Evolutionary conservation across 2,329 filamentous ascomycete species (phyloP).

Genomic region (Alternaria sp.): DNA sequence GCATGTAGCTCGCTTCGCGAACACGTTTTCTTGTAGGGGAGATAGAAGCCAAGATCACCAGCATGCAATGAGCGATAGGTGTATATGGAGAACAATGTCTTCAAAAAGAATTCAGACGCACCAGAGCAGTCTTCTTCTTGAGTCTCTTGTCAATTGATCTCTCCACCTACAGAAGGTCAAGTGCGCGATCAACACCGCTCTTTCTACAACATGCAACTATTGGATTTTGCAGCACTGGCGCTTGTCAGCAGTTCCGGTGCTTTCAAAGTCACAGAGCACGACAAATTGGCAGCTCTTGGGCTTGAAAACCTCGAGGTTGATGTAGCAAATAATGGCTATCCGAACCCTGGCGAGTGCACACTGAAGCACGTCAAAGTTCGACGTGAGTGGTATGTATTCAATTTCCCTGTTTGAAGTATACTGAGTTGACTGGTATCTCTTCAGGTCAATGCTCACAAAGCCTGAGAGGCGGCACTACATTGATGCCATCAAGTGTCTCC

Average conservation of each 20-base stretch:
- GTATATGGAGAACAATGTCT: neutral
- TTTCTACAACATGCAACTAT: neutral
- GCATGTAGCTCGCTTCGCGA: neutral
- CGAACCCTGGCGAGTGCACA: constrained; percentile 42
- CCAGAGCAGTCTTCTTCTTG: neutral
- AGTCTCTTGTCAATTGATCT: neutral
- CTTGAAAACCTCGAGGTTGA: constrained; percentile 21
- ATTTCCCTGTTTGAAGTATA: neutral
- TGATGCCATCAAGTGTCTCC: constrained; percentile 43
- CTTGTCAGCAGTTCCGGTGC: neutral
- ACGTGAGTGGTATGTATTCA: constrained; percentile 53
- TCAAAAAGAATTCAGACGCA: neutral
- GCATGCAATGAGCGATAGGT: neutral
- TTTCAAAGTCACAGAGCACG: constrained; percentile 3
- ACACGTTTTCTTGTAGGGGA: neutral
- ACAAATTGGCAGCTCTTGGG: constrained; percentile 4
- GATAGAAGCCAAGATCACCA: neutral
- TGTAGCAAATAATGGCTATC: constrained; percentile 31
- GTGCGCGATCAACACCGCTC: neutral
- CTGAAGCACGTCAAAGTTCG: constrained; percentile 49
- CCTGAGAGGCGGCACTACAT: constrained; percentile 42
- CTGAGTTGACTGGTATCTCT: neutral
- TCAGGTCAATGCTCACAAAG: constrained; percentile 31
- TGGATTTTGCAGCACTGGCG: neutral
- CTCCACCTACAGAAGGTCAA: neutral